Base-by-base conservation (phyloP, 805 yeast genomes). In the Wilhelminamyces savonicus region DNA sequence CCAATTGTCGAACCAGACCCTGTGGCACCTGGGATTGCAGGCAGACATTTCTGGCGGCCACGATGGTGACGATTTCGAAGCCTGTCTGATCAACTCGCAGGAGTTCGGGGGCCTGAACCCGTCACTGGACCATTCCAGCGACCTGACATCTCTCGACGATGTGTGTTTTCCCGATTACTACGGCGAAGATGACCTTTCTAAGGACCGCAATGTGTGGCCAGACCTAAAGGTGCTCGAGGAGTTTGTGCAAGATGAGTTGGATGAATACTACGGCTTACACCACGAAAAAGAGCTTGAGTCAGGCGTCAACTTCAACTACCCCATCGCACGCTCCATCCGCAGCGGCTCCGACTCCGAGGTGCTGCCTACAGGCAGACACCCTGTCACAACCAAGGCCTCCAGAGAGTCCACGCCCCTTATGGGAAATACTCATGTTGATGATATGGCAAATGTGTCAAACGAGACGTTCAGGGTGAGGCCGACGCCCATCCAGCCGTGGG, bases 131-230 rank as follows among this genome's bases (percentile, higher is more conserved):
- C 65, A 82, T 35, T 61, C 74, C 23, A 68, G 78, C 21, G 76
- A 73, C 31, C 73, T 76, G 23, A 78, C 94, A 0, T 83, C 95
- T 1, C 59, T 90, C 35, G 88, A 82, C 50, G 98, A 90, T 56
- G 98, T 90, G 16, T 90, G 96, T 48, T 76, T 86, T 53, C 95
- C 95, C 0, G 66, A 87, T 22, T 87, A 80, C 39, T 74, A 72
- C 26, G 49, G 44, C 14, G 48, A 44, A 20, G 49, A 47, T 24
- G 46, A 46, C 27, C 28, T 29, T 9, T 35, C 44, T 21, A 42
- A 36, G 11, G 36, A 38, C 16, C 31, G 36, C 4, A 63, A 59
- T 37, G 46, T 54, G 26, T 90, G 97, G 97, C 98, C 97, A 1
- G 97, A 92, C 48, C 61, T 85, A 12, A 48, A 62, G 19, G 74